Conservation (phyloP, 1,284 basidiomycete genomes). For the Pterula multifida region DNA sequence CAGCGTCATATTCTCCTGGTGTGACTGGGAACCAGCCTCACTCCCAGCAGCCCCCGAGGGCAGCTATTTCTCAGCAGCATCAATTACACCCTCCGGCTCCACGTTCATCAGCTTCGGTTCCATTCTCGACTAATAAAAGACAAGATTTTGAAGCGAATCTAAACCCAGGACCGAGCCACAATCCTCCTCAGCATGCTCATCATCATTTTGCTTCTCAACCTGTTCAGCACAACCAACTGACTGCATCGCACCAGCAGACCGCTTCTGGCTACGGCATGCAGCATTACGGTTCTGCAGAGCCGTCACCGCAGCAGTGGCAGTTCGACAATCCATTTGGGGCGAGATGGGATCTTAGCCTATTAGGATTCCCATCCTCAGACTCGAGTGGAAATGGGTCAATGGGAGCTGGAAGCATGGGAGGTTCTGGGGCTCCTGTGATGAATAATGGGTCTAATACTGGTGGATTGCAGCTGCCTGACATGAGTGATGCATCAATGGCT, state of each 20-base stretch:
- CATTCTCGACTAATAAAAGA: background rate
- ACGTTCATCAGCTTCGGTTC: background rate
- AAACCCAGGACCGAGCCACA: too few species aligned
- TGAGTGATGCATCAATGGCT: slow-evolving; percentile 12
- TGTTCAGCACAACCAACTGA: background rate
- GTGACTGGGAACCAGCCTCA: background rate
- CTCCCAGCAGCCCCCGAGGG: background rate
- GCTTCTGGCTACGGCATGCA: background rate
- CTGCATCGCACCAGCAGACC: background rate
- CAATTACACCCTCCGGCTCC: background rate
- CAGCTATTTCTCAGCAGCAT: background rate
- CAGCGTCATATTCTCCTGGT: background rate
- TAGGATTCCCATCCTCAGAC: background rate
- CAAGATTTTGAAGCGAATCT: background rate
- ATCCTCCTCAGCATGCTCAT: background rate
- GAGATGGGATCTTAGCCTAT: background rate
- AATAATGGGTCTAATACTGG: background rate
- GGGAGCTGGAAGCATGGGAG: background rate
- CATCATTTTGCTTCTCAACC: background rate
- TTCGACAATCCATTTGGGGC: background rate
- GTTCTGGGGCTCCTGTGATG: background rate
- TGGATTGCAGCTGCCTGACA: slow-evolving; percentile 5
- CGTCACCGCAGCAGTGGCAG: background rate
- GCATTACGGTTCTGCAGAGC: background rate
- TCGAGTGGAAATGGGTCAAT: background rate